phyloP scores from a whole-genome alignment of 164 flowering plant genomes.

The Liriodendron chinense region DNA sequence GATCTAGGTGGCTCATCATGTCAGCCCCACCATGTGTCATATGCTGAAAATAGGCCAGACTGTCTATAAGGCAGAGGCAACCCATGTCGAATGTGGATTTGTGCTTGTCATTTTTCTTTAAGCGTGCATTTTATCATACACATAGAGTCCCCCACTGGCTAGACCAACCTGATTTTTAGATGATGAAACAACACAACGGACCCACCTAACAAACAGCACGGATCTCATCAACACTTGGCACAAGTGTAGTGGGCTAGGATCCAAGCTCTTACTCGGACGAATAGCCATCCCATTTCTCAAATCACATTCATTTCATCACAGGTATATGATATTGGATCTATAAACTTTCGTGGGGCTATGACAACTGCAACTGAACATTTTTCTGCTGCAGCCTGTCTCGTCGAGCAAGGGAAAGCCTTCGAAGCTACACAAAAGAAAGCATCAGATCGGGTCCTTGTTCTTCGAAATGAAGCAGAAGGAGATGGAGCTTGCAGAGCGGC shows the following conservation, averaged over 20 bases:
- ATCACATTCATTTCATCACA: background rate
- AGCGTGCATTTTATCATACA: background rate
- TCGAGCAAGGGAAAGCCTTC: slow-evolving; percentile 81
- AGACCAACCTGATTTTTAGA: background rate
- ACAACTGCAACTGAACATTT: background rate
- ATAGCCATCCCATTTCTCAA: too few species aligned
- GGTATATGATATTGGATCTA: background rate
- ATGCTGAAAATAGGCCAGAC: too few species aligned
- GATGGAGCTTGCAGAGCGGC: slow-evolving; percentile 80
- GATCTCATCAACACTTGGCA: background rate
- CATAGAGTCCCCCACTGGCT: background rate
- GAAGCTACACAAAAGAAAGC: slow-evolving; percentile 95
- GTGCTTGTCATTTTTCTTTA: background rate
- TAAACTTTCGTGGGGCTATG: background rate
- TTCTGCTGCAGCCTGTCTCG: slow-evolving; percentile 50
- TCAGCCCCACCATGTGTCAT: background rate
- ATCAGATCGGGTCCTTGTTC: slow-evolving; percentile 79
- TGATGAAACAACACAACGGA: background rate
- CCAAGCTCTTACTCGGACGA: too few species aligned
- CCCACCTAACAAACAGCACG: background rate
- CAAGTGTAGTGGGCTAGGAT: background rate
- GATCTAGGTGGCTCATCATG: background rate
- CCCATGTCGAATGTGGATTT: too few species aligned
- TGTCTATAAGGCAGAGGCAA: too few species aligned
- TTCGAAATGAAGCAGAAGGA: slow-evolving; percentile 92